A percentile compares a stretch with the other conserved stretches of the same genome.
Evolutionary conservation across 768 basidiomycete species (phyloP).

Genomic region (Favolaschia claudopus): DNA sequence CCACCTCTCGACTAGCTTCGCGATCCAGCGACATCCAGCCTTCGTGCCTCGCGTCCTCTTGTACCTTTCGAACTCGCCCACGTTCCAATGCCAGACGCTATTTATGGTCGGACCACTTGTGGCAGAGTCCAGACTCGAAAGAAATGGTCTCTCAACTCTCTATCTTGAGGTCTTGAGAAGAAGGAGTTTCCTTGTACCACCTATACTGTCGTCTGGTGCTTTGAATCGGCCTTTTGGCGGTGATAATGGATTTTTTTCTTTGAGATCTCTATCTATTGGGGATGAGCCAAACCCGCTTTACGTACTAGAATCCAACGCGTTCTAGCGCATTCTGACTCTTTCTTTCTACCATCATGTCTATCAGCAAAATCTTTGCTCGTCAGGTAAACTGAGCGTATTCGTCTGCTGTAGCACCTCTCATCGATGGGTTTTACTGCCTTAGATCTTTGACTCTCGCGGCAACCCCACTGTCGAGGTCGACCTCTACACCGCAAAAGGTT

Average conservation of each 20-base stretch:
- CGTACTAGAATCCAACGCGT: background rate
- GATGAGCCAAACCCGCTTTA: background rate
- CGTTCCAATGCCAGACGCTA: too few species aligned
- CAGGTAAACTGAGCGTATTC: slow-evolving; percentile 62
- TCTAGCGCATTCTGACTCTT: slow-evolving; percentile 27
- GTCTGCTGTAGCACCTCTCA: slow-evolving; percentile 21
- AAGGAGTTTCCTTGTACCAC: background rate
- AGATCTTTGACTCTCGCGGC: slow-evolving; percentile 99
- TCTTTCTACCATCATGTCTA: slow-evolving; percentile 72
- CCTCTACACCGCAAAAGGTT: slow-evolving; percentile 87
- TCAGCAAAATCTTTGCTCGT: slow-evolving; percentile 91
- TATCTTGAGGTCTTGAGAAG: slow-evolving; percentile 15
- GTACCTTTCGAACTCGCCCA: too few species aligned
- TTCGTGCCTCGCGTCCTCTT: too few species aligned
- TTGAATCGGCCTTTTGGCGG: background rate
- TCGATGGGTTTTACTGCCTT: slow-evolving; percentile 13
- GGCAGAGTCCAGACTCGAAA: too few species aligned
- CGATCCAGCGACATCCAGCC: too few species aligned
- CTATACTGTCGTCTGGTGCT: background rate
- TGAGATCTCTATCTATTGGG: too few species aligned
- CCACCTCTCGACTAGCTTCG: too few species aligned
- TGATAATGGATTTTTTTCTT: background rate
- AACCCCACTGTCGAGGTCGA: slow-evolving; percentile 98
- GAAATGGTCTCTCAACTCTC: too few species aligned
- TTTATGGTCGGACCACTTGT: too few species aligned